Conservation (phyloP, 192 early-diverging fungal genomes). For the Coemansia sp. region DNA sequence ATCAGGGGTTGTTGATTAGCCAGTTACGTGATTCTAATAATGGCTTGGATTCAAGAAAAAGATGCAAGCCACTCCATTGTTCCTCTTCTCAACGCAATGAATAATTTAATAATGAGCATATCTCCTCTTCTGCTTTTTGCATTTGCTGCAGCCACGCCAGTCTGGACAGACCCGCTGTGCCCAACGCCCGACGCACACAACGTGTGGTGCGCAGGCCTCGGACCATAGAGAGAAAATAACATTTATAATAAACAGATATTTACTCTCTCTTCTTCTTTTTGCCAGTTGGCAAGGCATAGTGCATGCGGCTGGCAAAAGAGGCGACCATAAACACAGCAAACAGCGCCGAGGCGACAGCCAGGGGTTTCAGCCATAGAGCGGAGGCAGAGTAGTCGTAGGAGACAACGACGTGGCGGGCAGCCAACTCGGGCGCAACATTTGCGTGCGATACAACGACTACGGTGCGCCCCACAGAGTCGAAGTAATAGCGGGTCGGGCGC, state of each 20-base stretch:
- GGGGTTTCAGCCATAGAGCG: slow-evolving; percentile 62
- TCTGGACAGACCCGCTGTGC: slow-evolving; percentile 21
- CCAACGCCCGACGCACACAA: slow-evolving; percentile 35
- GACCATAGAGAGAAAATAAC: slow-evolving; percentile 10
- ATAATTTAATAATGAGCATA: too few relatives aligned
- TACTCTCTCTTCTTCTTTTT: neutral
- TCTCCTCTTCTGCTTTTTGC: too few relatives aligned
- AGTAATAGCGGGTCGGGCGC: slow-evolving; percentile 66
- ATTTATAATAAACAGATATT: neutral
- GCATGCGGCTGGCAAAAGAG: slow-evolving; percentile 54
- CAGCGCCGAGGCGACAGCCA: slow-evolving; percentile 53
- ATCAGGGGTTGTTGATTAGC: too few relatives aligned
- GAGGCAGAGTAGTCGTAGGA: slow-evolving; percentile 52
- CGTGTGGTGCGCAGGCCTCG: slow-evolving; percentile 11
- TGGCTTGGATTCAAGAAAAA: too few relatives aligned
- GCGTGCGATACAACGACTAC: slow-evolving; percentile 65
- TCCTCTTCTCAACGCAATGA: too few relatives aligned
- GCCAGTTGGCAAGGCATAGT: too few relatives aligned
- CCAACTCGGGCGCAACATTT: slow-evolving; percentile 74
- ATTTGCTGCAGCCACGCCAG: neutral
- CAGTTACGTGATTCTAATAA: too few relatives aligned
- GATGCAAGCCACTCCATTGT: too few relatives aligned
- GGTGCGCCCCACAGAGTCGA: slow-evolving; percentile 90
- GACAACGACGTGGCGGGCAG: slow-evolving; percentile 52
- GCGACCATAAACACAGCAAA: slow-evolving; percentile 58